Conservation (phyloP, 2,329 filamentous ascomycete species). For the Blastomyces emzantsi region DNA sequence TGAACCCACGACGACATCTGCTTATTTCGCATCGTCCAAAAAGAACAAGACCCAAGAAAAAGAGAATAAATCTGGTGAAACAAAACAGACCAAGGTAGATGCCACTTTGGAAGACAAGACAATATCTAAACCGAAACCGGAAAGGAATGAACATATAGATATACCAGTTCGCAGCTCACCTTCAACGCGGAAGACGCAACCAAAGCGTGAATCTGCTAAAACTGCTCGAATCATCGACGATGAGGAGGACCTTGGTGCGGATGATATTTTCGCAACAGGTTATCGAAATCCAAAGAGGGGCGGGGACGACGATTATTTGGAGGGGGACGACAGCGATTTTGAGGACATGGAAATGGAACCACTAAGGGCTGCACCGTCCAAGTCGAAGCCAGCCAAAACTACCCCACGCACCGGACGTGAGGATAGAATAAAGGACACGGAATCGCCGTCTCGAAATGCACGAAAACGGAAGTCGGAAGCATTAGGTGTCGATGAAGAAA, state of each 20-base stretch:
- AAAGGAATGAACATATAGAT: conserved; percentile 45
- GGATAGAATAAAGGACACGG: conserved; percentile 47
- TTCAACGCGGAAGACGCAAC: conserved; percentile 15
- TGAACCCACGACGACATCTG: conserved; percentile 52
- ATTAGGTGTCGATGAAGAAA: conserved; percentile 44
- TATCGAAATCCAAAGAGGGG: conserved; percentile 56
- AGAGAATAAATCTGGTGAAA: conserved; percentile 18
- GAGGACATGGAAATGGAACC: conserved; percentile 56
- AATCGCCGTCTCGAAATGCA: conserved; percentile 38
- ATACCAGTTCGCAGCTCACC: conserved; percentile 39
- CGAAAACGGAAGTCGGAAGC: conserved; percentile 52
- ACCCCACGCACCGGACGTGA: conserved; percentile 28
- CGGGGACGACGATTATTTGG: conserved; percentile 62
- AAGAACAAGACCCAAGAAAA: conserved; percentile 43
- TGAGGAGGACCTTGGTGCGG: conserved; percentile 57
- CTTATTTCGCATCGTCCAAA: conserved; percentile 53
- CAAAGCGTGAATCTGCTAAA: conserved; percentile 23
- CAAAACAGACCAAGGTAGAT: conserved; percentile 17
- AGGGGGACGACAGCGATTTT: conserved; percentile 56
- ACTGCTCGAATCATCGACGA: conserved; percentile 47
- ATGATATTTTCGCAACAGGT: conserved; percentile 75
- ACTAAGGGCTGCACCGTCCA: conserved; percentile 45
- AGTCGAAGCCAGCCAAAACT: conserved; percentile 29
- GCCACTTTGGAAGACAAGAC: conserved; percentile 32
- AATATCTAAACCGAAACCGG: conserved; percentile 25